Evolutionary conservation across 108 stramenopile species (phyloP).

Genomic region (Nitzschia sp.): DNA sequence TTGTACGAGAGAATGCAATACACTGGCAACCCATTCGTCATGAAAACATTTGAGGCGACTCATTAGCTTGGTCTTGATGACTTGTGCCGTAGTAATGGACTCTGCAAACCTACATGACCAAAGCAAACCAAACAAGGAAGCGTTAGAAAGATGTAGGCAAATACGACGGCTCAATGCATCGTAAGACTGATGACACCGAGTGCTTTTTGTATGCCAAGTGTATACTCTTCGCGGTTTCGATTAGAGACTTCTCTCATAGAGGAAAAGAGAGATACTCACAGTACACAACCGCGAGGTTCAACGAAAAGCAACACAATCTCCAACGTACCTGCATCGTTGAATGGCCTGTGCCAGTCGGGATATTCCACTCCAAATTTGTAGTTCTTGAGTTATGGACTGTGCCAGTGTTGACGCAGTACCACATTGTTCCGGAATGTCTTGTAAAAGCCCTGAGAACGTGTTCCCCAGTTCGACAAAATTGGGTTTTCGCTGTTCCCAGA

Average conservation of each 20-base stretch:
- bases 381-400: neutral
- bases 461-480: neutral
- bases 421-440: neutral
- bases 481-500: neutral
- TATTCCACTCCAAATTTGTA: neutral
- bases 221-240: neutral
- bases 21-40: neutral
- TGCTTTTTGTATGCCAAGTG: neutral
- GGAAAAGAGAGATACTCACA: slow-evolving; percentile 2
- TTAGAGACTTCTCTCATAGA: neutral
- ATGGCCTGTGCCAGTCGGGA: neutral
- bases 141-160: neutral
- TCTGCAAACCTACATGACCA: neutral
- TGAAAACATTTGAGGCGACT: neutral
- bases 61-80: neutral
- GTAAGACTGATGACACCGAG: neutral
- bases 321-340: slow-evolving; percentile 1
- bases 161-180: neutral
- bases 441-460: neutral
- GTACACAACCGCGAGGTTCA: neutral
- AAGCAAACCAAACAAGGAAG: neutral
- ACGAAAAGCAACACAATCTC: neutral
- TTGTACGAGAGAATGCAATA: neutral
- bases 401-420: neutral
- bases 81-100: neutral